These are phyloP conservation scores for Hanseniaspora vineae DNA, from an alignment of 805 yeast genomes.

Conservation along the genomic window DNA sequence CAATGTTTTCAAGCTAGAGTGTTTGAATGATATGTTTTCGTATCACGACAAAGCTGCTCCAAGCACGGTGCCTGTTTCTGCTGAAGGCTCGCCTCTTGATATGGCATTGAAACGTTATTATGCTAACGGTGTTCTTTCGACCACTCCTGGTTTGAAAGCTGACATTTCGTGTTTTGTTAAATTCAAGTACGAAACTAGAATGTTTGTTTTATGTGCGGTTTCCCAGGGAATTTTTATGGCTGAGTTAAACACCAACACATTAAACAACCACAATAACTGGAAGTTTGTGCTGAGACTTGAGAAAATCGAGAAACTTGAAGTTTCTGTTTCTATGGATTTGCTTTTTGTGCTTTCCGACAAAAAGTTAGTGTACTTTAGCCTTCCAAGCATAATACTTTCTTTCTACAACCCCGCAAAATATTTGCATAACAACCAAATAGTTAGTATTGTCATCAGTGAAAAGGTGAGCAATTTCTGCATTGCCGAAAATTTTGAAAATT, in stretches of 20 bases:
- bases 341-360: conserved; percentile 47
- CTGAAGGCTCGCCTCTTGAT: conserved; percentile 40
- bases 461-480: conserved; percentile 49
- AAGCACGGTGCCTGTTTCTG: conserved; percentile 38
- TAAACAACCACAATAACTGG: conserved; percentile 29
- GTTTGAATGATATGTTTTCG: conserved; percentile 50
- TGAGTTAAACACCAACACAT: conserved; percentile 10
- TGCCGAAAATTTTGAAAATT: conserved; percentile 53
- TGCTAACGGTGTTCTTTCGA: conserved; percentile 4
- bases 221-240: conserved; percentile 49
- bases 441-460: conserved; percentile 41
- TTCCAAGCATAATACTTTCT: conserved; percentile 50
- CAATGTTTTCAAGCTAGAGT: conserved; percentile 42
- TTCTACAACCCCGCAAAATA: conserved; percentile 32
- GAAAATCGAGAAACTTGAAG: conserved; percentile 47
- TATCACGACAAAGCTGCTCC: conserved; percentile 44
- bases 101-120: conserved; percentile 25
- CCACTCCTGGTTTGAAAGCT: conserved; percentile 16
- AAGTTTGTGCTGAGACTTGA: conserved; percentile 38
- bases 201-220: conserved; percentile 45
- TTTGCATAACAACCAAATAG: conserved; percentile 22
- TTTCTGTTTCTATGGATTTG: conserved; percentile 32
- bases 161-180: conserved; percentile 31
- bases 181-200: conserved; percentile 33
- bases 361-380: conserved; percentile 45